These are phyloP conservation scores for Aspergillus transmontanensis DNA, from an alignment of 2,329 filamentous ascomycete genomes.

Conservation along the genomic window DNA sequence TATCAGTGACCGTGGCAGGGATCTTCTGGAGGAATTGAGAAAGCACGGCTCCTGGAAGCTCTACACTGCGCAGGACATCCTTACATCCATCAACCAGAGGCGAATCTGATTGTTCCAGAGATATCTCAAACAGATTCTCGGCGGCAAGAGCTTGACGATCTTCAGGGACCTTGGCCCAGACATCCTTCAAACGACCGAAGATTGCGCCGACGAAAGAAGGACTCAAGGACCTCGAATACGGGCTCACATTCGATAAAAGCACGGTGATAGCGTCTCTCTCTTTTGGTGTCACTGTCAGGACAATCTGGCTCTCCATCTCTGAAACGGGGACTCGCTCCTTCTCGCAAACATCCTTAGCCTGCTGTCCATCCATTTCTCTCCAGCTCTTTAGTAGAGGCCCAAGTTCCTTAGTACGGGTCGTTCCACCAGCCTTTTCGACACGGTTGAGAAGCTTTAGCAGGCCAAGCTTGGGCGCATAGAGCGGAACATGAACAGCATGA, in stretches of 20 bases:
- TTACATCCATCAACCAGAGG: conserved; percentile 44
- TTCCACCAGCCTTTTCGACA: conserved; percentile 71
- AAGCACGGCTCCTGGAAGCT: conserved; percentile 74
- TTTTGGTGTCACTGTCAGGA: conserved; percentile 57
- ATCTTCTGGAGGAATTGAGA: conserved; percentile 72
- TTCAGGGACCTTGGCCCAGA: conserved; percentile 62
- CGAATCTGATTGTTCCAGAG: conserved; percentile 33
- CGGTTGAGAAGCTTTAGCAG: conserved; percentile 73
- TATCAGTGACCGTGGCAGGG: conserved; percentile 67
- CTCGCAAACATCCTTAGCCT: conserved; percentile 55
- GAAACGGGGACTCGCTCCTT: conserved; percentile 51
- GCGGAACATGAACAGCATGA: conserved; percentile 70
- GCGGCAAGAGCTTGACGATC: conserved; percentile 41
- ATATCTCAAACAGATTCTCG: conserved; percentile 45
- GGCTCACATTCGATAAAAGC: conserved; percentile 55
- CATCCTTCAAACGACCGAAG: conserved; percentile 68
- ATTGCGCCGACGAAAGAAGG: conserved; percentile 63
- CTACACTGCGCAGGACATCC: conserved; percentile 71
- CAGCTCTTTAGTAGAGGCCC: conserved; percentile 74
- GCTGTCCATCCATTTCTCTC: conserved; percentile 57
- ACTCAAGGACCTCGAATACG: conserved; percentile 47
- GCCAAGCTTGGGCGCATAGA: conserved; percentile 68
- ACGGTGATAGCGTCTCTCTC: conserved; percentile 60
- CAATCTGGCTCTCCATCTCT: conserved; percentile 56
- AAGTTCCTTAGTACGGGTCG: conserved; percentile 72